Conservation (phyloP, 2,329 filamentous ascomycete species). For the Colletotrichum sp. region DNA sequence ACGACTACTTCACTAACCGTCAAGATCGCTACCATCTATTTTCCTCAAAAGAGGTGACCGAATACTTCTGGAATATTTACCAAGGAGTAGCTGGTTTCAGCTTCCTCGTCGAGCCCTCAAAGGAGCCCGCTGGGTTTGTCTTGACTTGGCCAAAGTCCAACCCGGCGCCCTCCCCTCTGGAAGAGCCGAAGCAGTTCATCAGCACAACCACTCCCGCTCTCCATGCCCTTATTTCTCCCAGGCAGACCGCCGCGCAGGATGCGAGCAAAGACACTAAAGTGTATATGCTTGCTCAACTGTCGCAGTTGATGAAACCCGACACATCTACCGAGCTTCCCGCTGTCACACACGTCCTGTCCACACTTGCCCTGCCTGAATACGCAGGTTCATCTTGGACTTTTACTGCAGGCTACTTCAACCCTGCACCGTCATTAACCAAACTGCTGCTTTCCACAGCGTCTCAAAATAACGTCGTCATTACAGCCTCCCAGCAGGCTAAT, state of each 20-base stretch:
- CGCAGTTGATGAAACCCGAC: constrained; percentile 79
- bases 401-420: constrained; percentile 98
- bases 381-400: constrained; percentile 86
- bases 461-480: constrained; percentile 79
- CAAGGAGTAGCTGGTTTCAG: constrained; percentile 79
- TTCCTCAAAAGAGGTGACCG: constrained; percentile 76
- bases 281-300: constrained; percentile 88
- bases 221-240: constrained; percentile 66
- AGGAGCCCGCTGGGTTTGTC: constrained; percentile 60
- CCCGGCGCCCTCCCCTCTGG: constrained; percentile 75
- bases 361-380: constrained; percentile 68
- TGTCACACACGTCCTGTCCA: constrained; percentile 74
- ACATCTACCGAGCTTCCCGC: constrained; percentile 89
- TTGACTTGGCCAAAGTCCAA: constrained; percentile 80
- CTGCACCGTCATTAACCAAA: constrained; percentile 81
- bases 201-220: constrained; percentile 71
- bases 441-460: constrained; percentile 79
- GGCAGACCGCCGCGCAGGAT: constrained; percentile 30
- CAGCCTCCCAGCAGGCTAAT: constrained; percentile 91
- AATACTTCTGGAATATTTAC: constrained; percentile 84
- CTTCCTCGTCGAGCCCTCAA: constrained; percentile 75
- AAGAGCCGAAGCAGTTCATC: constrained; percentile 73
- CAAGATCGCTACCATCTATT: constrained; percentile 96
- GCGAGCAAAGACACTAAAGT: constrained; percentile 67
- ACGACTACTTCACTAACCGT: constrained; percentile 95